phyloP scores from a whole-genome alignment of 78 protist species.

The Speleostelium caveatum region DNA sequence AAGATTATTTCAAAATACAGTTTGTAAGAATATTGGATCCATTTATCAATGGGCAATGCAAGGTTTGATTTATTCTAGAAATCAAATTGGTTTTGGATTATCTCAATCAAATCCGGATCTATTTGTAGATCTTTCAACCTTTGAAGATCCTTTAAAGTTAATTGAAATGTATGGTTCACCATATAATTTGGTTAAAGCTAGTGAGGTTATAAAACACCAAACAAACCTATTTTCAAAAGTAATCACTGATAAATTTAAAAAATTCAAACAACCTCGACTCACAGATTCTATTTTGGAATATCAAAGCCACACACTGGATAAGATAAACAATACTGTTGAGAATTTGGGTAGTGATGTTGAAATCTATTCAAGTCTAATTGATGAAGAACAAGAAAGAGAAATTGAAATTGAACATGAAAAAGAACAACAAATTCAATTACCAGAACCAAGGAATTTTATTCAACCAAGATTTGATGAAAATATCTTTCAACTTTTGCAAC shows the following conservation, averaged over 20 bases:
- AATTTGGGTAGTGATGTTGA: neutral
- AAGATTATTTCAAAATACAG: neutral
- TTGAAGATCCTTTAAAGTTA: neutral
- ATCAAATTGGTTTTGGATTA: neutral
- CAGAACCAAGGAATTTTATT: neutral
- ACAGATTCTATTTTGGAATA: neutral
- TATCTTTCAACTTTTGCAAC: too few species aligned
- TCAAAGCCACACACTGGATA: neutral
- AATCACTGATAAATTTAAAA: neutral
- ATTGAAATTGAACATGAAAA: neutral
- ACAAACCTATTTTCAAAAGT: neutral
- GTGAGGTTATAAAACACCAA: neutral
- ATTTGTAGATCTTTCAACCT: neutral
- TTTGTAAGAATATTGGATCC: neutral
- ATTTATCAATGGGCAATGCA: neutral
- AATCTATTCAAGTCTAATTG: neutral
- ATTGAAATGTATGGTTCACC: neutral
- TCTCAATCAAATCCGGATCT: neutral
- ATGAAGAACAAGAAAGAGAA: constrained; percentile 17
- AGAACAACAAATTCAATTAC: neutral
- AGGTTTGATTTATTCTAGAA: neutral
- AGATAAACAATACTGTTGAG: neutral
- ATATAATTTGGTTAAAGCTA: neutral
- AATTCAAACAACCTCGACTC: too few species aligned
- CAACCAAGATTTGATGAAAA: neutral